A percentile compares a stretch with the other conserved stretches of the same genome.
phyloP scores from a whole-genome alignment of 495 filamentous ascomycete genomes.

The Glutinoglossum americanum region DNA sequence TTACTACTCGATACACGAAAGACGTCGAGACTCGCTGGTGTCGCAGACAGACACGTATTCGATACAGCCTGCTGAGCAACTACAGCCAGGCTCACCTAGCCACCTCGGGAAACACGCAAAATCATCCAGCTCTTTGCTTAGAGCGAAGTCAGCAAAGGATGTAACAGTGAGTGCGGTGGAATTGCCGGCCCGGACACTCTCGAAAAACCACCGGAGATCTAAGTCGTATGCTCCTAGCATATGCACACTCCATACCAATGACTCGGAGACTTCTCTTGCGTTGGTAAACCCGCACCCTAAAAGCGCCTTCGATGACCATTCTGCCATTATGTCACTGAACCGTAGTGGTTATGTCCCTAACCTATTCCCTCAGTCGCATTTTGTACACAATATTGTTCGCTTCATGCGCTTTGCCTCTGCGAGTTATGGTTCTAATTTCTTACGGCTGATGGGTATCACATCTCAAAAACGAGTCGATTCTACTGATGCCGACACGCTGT shows the following conservation, averaged over 20 bases:
- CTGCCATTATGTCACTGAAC: background rate
- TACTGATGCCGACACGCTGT: slow-evolving; percentile 17
- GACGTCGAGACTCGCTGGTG: slow-evolving; percentile 31
- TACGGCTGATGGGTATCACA: slow-evolving; percentile 46
- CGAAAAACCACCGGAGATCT: slow-evolving; percentile 14
- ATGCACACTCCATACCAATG: slow-evolving; percentile 41
- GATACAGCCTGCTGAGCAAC: slow-evolving; percentile 22
- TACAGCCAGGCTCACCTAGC: slow-evolving; percentile 28
- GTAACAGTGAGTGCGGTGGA: slow-evolving; percentile 15
- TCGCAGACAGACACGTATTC: slow-evolving; percentile 40
- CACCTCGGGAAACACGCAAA: too few relatives aligned
- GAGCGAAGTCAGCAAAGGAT: slow-evolving; percentile 27
- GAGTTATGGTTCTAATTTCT: slow-evolving; percentile 49
- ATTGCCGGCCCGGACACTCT: slow-evolving; percentile 18
- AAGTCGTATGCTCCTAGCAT: slow-evolving; percentile 35
- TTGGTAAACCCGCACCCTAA: slow-evolving; percentile 18
- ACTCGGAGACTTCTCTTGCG: slow-evolving; percentile 41
- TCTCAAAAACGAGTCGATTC: slow-evolving; percentile 9
- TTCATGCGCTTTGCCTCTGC: slow-evolving; percentile 64
- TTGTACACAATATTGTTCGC: slow-evolving; percentile 48
- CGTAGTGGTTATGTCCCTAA: slow-evolving; percentile 24
- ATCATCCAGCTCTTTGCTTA: slow-evolving; percentile 25
- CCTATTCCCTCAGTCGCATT: slow-evolving; percentile 43
- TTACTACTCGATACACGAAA: slow-evolving; percentile 30
- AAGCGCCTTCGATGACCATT: slow-evolving; percentile 14